Evolutionary conservation across 306 rosid genomes (phyloP).

Genomic region (Cucumis hystrix): DNA sequence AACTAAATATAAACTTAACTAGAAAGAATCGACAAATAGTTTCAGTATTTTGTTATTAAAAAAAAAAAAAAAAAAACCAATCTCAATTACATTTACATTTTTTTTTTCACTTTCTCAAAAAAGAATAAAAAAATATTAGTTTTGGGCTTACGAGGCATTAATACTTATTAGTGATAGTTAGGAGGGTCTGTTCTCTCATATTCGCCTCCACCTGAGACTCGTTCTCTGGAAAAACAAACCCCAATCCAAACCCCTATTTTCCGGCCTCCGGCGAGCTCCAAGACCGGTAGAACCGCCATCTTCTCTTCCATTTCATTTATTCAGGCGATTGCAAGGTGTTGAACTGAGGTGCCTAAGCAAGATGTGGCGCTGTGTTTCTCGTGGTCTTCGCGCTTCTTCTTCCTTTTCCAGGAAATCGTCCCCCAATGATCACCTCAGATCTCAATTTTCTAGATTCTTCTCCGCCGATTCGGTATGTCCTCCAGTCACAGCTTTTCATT

Average conservation of each 20-base stretch:
- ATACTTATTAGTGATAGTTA: too few relatives aligned
- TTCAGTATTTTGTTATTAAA: too few relatives aligned
- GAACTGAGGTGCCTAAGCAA: neutral
- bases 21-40: too few relatives aligned
- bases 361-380: slow-evolving; percentile 95
- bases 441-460: slow-evolving; percentile 60
- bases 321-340: neutral
- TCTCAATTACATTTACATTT: too few relatives aligned
- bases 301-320: neutral
- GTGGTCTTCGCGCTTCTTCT: slow-evolving; percentile 42
- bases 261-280: neutral
- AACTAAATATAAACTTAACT: too few relatives aligned
- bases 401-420: slow-evolving; percentile 29
- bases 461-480: slow-evolving; percentile 41
- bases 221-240: neutral
- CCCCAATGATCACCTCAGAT: slow-evolving; percentile 35
- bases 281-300: neutral
- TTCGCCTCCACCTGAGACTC: slow-evolving; percentile 5
- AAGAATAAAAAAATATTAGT: too few relatives aligned
- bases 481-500: neutral
- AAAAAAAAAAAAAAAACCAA: too few relatives aligned
- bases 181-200: neutral
- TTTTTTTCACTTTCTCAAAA: too few relatives aligned
- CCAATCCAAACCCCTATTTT: neutral
- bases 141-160: too few relatives aligned